phyloP scores from a whole-genome alignment of 345 rosid genomes.

The Populus alba region DNA sequence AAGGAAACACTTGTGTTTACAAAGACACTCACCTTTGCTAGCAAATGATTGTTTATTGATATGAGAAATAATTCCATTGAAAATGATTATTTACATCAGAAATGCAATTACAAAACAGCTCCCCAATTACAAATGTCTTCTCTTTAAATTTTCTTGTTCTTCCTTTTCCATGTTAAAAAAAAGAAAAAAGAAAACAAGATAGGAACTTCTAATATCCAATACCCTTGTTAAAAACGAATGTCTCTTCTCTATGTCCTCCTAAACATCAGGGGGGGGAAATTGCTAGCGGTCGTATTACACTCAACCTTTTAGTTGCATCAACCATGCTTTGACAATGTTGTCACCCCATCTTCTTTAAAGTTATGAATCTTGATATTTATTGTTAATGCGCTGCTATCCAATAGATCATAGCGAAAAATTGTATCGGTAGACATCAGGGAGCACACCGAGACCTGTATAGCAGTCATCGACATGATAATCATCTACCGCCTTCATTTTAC shows the following conservation, averaged over 20 bases:
- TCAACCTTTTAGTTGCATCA: neutral
- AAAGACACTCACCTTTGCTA: no score
- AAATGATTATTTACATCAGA: neutral
- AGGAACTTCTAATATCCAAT: neutral
- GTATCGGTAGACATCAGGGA: slow-evolving; percentile 25
- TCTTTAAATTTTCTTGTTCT: neutral
- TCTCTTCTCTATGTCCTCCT: slow-evolving; percentile 1
- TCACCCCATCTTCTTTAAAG: neutral
- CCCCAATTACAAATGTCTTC: neutral
- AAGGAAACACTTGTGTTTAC: no score
- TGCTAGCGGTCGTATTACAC: neutral
- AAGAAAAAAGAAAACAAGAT: no score
- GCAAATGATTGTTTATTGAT: neutral
- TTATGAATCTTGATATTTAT: neutral
- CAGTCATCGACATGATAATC: slow-evolving; percentile 25
- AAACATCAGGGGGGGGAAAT: neutral
- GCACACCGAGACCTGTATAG: slow-evolving; percentile 35
- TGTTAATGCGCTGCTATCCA: neutral
- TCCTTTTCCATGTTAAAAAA: neutral
- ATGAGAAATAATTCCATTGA: neutral
- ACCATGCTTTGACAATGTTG: neutral
- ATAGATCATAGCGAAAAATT: slow-evolving; percentile 21
- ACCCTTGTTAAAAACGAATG: neutral
- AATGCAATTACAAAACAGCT: neutral
- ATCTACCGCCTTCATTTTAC: slow-evolving; percentile 1